Conservation (phyloP, 176 grass and related monocot species). For the Puya raimondii region DNA sequence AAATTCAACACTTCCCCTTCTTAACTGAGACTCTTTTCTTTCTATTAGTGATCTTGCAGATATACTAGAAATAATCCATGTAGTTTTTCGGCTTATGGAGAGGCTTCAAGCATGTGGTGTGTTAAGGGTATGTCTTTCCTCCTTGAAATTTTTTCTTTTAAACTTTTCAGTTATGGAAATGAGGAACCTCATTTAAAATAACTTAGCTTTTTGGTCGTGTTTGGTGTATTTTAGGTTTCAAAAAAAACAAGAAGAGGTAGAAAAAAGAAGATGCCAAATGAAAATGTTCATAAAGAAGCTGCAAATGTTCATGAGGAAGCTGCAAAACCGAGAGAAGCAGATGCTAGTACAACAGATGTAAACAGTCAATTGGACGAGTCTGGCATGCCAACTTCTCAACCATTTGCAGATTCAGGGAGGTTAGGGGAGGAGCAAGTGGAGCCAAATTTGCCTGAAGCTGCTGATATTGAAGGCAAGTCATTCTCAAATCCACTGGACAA, state of each 20-base stretch:
- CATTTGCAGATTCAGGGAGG: slow-evolving; percentile 28
- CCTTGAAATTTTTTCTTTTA: background rate
- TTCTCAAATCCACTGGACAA: slow-evolving; percentile 27
- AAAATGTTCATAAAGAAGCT: slow-evolving; percentile 20
- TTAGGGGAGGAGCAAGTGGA: slow-evolving; percentile 16
- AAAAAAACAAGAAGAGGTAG: slow-evolving; percentile 71
- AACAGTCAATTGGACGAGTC: slow-evolving; percentile 25
- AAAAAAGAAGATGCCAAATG: slow-evolving; percentile 50
- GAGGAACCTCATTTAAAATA: background rate
- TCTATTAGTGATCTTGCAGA: slow-evolving; percentile 80
- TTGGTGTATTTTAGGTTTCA: slow-evolving; percentile 55
- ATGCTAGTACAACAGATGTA: slow-evolving; percentile 12
- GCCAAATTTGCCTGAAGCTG: slow-evolving; percentile 12
- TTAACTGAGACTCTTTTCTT: slow-evolving; percentile 23
- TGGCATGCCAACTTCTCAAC: slow-evolving; percentile 25
- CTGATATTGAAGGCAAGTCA: slow-evolving; percentile 17
- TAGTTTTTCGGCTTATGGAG: slow-evolving; percentile 92
- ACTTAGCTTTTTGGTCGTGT: background rate
- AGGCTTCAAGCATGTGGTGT: slow-evolving; percentile 75
- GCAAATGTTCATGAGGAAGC: slow-evolving; percentile 19
- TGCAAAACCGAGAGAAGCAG: slow-evolving; percentile 20
- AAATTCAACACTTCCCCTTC: background rate
- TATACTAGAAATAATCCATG: slow-evolving; percentile 84
- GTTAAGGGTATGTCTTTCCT: slow-evolving; percentile 61
- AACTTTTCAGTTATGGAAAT: background rate